Conservation (phyloP, 495 filamentous ascomycete genomes). For the Aspergillus haitiensis region DNA sequence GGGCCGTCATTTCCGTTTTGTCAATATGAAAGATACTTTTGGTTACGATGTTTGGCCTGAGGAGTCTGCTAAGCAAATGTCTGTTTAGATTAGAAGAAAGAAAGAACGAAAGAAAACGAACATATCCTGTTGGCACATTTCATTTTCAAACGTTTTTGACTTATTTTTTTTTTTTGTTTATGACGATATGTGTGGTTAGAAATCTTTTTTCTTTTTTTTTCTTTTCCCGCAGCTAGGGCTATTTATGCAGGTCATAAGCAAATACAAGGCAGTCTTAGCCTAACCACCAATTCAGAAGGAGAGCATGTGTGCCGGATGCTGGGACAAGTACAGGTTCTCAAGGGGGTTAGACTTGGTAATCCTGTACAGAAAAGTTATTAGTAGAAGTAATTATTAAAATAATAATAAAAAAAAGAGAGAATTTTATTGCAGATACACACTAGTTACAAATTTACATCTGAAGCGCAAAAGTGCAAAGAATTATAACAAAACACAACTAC, state of each 20-base stretch:
- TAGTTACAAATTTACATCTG: too few relatives aligned
- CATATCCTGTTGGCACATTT: background rate
- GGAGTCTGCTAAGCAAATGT: conserved; percentile 45
- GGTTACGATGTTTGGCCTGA: conserved; percentile 54
- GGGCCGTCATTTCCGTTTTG: conserved; percentile 65
- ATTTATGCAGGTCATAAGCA: conserved; percentile 44
- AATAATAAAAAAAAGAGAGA: too few relatives aligned
- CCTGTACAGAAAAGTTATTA: too few relatives aligned
- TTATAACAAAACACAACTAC: too few relatives aligned
- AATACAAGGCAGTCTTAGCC: background rate
- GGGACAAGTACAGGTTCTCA: too few relatives aligned
- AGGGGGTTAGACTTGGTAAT: too few relatives aligned
- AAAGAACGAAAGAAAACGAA: background rate
- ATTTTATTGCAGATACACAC: too few relatives aligned
- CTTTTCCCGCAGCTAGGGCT: conserved; percentile 18
- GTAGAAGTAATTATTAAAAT: too few relatives aligned
- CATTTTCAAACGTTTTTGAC: too few relatives aligned
- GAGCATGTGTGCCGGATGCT: conserved; percentile 3
- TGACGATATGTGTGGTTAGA: background rate
- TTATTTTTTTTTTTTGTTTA: background rate
- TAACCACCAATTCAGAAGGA: conserved; percentile 15
- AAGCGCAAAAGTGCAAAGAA: too few relatives aligned
- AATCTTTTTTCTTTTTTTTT: conserved; percentile 11
- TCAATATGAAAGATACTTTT: conserved; percentile 78
- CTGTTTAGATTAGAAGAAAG: conserved; percentile 26